phyloP scores from a whole-genome alignment of 1,284 basidiomycete species.

The Macrocystidia cucumis region DNA sequence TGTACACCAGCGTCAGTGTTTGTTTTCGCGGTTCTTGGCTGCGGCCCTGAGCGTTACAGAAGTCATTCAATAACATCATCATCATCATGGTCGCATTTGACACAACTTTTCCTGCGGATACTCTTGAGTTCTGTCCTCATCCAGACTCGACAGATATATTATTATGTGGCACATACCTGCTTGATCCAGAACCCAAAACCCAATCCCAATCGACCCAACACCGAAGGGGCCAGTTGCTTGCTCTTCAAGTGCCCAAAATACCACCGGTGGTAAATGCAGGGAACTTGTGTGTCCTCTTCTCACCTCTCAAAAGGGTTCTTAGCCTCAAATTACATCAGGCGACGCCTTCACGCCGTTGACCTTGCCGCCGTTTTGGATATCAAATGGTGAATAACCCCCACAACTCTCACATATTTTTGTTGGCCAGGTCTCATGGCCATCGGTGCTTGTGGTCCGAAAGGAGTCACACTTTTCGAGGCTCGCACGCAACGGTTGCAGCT shows the following conservation, averaged over 20 bases:
- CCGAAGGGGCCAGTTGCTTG: conserved; percentile 60
- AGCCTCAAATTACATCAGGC: conserved; percentile 32
- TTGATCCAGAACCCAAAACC: conserved; percentile 31
- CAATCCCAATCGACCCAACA: conserved; percentile 22
- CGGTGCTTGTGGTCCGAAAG: conserved; percentile 21
- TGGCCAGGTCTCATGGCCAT: neutral
- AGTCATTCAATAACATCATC: too few species aligned
- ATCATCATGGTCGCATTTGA: conserved; percentile 33
- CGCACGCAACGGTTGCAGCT: conserved; percentile 50
- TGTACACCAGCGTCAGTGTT: too few species aligned
- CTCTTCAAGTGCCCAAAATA: conserved; percentile 44
- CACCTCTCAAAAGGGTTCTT: neutral
- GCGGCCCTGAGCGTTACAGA: too few species aligned
- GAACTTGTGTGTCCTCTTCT: conserved; percentile 11
- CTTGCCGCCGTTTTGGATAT: conserved; percentile 85
- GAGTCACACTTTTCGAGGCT: conserved; percentile 43
- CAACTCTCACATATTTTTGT: conserved; percentile 1
- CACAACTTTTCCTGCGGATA: conserved; percentile 83
- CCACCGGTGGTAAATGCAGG: conserved; percentile 13
- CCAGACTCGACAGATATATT: conserved; percentile 54
- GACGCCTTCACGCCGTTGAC: conserved; percentile 60
- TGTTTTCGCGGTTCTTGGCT: too few species aligned
- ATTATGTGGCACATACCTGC: conserved; percentile 85
- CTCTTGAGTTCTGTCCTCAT: conserved; percentile 83
- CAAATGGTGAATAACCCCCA: conserved; percentile 86